Conservation (phyloP, 1,284 basidiomycete species). For the Austroboletus novae-zelandiae region DNA sequence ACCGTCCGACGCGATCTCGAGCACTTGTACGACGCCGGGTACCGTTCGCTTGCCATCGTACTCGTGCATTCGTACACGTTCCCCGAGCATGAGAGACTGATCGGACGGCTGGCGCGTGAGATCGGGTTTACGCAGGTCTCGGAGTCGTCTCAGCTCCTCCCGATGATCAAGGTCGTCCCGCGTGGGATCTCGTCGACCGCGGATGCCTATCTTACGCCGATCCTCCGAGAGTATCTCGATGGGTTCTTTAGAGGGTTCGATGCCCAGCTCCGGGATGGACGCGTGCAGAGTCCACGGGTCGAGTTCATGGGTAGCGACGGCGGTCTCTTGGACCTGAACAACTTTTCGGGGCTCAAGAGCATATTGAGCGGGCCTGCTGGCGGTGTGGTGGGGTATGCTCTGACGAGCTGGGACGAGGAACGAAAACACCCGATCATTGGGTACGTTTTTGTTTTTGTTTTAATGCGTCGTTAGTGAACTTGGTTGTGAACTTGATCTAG, state of each 20-base stretch:
- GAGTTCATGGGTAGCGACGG: conserved; percentile 80
- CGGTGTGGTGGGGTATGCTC: conserved; percentile 74
- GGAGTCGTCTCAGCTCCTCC: conserved; percentile 82
- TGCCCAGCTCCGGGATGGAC: conserved; percentile 51
- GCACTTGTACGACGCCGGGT: conserved; percentile 72
- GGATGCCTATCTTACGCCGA: conserved; percentile 95
- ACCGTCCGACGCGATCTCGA: conserved; percentile 59
- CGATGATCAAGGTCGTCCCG: conserved; percentile 96
- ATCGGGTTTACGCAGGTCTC: conserved; percentile 89
- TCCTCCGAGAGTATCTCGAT: conserved; percentile 83
- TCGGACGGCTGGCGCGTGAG: conserved; percentile 73
- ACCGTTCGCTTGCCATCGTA: conserved; percentile 83
- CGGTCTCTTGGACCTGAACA: conserved; percentile 64
- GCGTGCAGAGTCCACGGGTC: conserved; percentile 40
- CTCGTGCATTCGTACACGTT: conserved; percentile 93
- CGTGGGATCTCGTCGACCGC: conserved; percentile 91
- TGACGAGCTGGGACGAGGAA: conserved; percentile 66
- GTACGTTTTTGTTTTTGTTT: conserved; percentile 31
- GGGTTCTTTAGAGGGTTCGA: conserved; percentile 93
- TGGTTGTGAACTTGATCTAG: conserved; percentile 27
- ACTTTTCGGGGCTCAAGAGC: conserved; percentile 76
- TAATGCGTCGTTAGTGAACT: background rate
- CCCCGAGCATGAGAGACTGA: conserved; percentile 73
- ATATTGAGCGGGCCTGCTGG: conserved; percentile 78
- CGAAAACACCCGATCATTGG: conserved; percentile 62